Conservation (phyloP, 1,139 yeast genomes). For the Suhomyces wounanorum region DNA sequence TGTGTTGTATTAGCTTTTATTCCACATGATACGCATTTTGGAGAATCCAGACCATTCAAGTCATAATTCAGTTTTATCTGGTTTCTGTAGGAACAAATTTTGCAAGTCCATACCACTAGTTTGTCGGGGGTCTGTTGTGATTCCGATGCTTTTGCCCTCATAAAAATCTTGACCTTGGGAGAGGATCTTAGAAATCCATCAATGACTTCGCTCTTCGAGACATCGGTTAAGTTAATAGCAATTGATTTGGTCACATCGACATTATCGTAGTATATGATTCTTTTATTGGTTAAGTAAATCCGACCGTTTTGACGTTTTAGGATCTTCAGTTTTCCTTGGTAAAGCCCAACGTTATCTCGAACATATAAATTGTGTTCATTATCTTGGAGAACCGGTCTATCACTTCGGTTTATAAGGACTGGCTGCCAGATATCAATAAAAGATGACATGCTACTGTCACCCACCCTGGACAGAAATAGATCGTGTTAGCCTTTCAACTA, state of each 20-base stretch:
- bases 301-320: slow-evolving; percentile 71
- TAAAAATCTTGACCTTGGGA: slow-evolving; percentile 61
- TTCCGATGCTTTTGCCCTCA: slow-evolving; percentile 18
- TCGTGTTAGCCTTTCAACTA: neutral
- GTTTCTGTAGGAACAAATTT: slow-evolving; percentile 77
- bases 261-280: slow-evolving; percentile 75
- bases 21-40: slow-evolving; percentile 79
- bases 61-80: slow-evolving; percentile 39
- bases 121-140: slow-evolving; percentile 2
- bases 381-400: slow-evolving; percentile 46
- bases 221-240: slow-evolving; percentile 49
- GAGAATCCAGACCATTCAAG: slow-evolving; percentile 37
- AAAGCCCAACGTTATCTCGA: slow-evolving; percentile 62
- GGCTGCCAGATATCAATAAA: slow-evolving; percentile 36
- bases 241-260: slow-evolving; percentile 46
- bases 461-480: neutral
- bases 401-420: slow-evolving; percentile 44
- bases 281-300: slow-evolving; percentile 68
- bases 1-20: slow-evolving; percentile 30
- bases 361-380: slow-evolving; percentile 48
- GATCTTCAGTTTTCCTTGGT: slow-evolving; percentile 70
- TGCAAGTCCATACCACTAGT: slow-evolving; percentile 64
- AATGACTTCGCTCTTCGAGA: slow-evolving; percentile 48
- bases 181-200: slow-evolving; percentile 76
- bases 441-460: slow-evolving; percentile 15